Conservation (phyloP, 352 stramenopile genomes). For the Phytopythium oedochilum region DNA sequence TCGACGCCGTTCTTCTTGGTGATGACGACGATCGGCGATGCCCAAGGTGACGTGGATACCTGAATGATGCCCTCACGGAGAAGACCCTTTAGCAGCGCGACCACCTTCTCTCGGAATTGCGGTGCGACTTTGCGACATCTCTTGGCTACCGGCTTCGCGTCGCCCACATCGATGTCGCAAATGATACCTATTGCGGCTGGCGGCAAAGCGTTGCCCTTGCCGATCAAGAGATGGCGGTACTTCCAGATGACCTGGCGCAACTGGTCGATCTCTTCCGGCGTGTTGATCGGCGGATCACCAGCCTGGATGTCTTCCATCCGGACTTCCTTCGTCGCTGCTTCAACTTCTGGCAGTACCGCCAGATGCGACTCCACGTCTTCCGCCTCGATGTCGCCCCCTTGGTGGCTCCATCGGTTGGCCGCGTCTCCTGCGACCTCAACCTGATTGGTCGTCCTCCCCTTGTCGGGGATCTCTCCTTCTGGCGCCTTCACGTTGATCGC, state of each 20-base stretch:
- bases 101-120: conserved; percentile 14
- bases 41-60: neutral
- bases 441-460: no score
- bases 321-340: no score
- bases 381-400: no score
- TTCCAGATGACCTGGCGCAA: conserved; percentile 16
- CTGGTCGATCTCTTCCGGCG: conserved; percentile 10
- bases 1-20: conserved; percentile 34
- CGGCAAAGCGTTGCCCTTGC: conserved; percentile 15
- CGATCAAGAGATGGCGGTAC: conserved; percentile 13
- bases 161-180: conserved; percentile 27
- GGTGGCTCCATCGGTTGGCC: no score
- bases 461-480: no score
- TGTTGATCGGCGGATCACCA: neutral
- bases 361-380: no score
- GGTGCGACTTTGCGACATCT: conserved; percentile 6
- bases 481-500: no score
- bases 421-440: no score
- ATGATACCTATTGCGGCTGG: conserved; percentile 11
- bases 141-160: conserved; percentile 15
- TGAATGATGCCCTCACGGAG: conserved; percentile 12
- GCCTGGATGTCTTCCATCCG: no score
- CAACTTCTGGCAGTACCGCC: no score
- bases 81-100: conserved; percentile 20
- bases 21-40: conserved; percentile 32